Base-by-base conservation (phyloP, 2,329 filamentous ascomycete genomes). In the Gliomastix tumulicola region DNA sequence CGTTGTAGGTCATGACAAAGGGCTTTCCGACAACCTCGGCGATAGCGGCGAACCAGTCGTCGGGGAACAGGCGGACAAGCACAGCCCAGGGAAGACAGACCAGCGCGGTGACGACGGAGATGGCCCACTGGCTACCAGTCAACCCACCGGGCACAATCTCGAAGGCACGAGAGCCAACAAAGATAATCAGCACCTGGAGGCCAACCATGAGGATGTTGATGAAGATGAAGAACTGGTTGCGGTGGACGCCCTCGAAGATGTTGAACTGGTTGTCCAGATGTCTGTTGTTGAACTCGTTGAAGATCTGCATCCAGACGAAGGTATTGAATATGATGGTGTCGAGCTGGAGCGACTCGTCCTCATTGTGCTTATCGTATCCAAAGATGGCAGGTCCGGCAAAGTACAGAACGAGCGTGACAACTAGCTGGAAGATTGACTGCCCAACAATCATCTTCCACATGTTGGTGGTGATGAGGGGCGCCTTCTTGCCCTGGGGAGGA, bases 231-330 rank as follows among this genome's bases (percentile, higher is more conserved):
- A 76, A 76, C 40, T 56, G 60, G 50, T 79, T 80, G 37, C 65
- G 65, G 41, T 67, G 62, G 5, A 79, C 28, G 22, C 74, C 74
- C 46, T 77, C 69, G 36, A 80, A 70, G 28, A 80, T 69, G 45
- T 79, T 79, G 58, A 80, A 68, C 41, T 69, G 68, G 55, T 79
- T 79, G 48, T 80, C 76, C 1, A 80, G 62, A 16, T 74, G 72
- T 13, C 76, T 66, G 51, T 75, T 77, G 39, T 80, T 80, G 60
- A 78, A 72, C 54, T 78, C 68, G 54, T 82, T 82, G 62, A 81
- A 82, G 42, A 82, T 79, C 48, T 82, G 78, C 71, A 82, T 78
- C 77, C 76, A 82, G 4, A 82, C 78, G 42, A 79, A 82, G 1
- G 71, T 76, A 55, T 82, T 82, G 62, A 82, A 82, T 34, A 82